Conservation (phyloP, 768 basidiomycete genomes). For the Rhodotorula toruloides region DNA sequence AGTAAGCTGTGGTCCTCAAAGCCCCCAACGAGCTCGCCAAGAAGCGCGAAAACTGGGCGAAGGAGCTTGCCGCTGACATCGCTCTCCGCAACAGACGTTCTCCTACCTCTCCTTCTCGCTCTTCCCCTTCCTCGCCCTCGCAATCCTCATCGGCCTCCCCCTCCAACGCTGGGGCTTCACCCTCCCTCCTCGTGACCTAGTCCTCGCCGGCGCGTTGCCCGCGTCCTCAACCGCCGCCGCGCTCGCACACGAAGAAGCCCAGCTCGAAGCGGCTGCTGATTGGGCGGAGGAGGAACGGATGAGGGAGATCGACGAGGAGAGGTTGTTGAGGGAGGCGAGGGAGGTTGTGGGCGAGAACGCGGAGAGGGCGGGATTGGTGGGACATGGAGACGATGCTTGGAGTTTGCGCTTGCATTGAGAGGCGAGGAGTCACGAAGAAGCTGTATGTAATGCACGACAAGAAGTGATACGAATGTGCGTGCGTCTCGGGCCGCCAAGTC, state of each 20-base stretch:
- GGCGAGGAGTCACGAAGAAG: too few relatives aligned
- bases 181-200: background rate
- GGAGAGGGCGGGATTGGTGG: background rate
- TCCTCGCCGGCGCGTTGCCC: background rate
- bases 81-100: background rate
- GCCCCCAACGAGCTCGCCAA: background rate
- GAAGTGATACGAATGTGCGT: too few relatives aligned
- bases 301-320: background rate
- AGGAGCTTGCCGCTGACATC: background rate
- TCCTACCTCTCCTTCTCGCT: constrained; percentile 22
- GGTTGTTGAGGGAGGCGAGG: background rate
- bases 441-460: too few relatives aligned
- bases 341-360: background rate
- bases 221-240: background rate
- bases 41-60: background rate
- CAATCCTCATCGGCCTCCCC: constrained; percentile 40
- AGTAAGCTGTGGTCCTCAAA: background rate
- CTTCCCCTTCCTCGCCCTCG: constrained; percentile 35
- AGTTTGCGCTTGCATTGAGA: background rate
- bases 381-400: background rate
- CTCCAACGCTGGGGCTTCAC: constrained; percentile 24
- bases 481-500: too few relatives aligned
- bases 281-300: background rate
- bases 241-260: background rate
- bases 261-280: background rate